phyloP scores from a whole-genome alignment of 805 yeast genomes.

The Sugiyamaella marilandica region DNA sequence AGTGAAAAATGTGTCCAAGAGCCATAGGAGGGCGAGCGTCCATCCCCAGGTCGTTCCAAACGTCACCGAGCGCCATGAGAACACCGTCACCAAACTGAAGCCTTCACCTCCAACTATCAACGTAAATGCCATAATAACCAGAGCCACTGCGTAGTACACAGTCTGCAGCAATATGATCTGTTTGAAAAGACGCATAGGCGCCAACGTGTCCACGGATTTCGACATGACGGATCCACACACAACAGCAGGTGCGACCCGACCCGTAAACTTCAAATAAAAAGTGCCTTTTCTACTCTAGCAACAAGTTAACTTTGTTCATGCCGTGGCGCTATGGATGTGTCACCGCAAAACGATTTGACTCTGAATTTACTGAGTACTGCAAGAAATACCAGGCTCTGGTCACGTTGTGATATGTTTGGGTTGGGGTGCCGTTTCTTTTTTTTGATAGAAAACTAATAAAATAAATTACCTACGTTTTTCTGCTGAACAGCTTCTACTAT shows the following conservation, averaged over 20 bases:
- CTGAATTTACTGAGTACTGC: not conserved
- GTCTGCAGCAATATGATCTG: constrained; percentile 78
- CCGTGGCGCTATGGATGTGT: no score
- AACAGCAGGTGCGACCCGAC: no score
- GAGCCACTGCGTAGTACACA: constrained; percentile 72
- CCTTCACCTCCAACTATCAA: constrained; percentile 67
- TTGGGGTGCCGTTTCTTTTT: not conserved
- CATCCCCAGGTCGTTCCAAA: constrained; percentile 77
- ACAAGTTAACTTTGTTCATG: no score
- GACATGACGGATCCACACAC: not conserved
- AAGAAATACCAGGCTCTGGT: no score
- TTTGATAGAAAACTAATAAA: not conserved
- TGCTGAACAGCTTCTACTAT: not conserved
- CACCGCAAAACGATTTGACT: not conserved
- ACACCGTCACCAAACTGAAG: constrained; percentile 63
- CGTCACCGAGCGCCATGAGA: constrained; percentile 73
- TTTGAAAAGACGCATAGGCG: constrained; percentile 55
- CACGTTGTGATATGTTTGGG: not conserved
- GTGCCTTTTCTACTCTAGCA: no score
- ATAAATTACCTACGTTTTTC: not conserved
- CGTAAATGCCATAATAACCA: constrained; percentile 57
- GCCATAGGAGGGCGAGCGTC: constrained; percentile 70
- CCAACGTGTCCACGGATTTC: constrained; percentile 25
- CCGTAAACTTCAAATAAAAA: no score
- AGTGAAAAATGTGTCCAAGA: constrained; percentile 74